A percentile compares a stretch with the other conserved stretches of the same genome.
Conservation (phyloP, 73 alveolate species). For the Stentor coeruleus region DNA sequence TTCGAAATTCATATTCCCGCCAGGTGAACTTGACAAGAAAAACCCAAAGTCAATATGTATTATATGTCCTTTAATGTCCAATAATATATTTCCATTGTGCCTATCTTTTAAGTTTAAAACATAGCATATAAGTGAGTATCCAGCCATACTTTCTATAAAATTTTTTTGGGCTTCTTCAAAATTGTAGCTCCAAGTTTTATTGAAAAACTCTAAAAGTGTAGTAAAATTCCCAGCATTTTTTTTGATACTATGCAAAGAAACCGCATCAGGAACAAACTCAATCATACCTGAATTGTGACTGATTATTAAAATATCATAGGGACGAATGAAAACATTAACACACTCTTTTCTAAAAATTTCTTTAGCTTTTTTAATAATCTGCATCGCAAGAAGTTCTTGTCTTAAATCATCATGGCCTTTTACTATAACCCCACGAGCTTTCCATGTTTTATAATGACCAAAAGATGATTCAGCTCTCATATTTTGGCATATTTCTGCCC, state of each 20-base stretch:
- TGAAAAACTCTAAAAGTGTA: background rate
- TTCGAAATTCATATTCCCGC: slow-evolving; percentile 91
- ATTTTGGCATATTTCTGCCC: slow-evolving; percentile 41
- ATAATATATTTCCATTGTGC: slow-evolving; percentile 95
- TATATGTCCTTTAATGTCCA: slow-evolving; percentile 94
- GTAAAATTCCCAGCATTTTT: slow-evolving; percentile 31
- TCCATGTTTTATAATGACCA: slow-evolving; percentile 65
- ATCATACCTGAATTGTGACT: slow-evolving; percentile 82
- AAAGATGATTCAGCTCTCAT: slow-evolving; percentile 56
- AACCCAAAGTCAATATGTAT: slow-evolving; percentile 99
- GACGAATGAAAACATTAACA: slow-evolving; percentile 72
- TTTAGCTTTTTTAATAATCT: slow-evolving; percentile 76
- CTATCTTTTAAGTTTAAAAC: slow-evolving; percentile 92
- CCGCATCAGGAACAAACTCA: slow-evolving; percentile 91
- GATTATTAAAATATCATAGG: slow-evolving; percentile 91
- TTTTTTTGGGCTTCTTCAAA: slow-evolving; percentile 91
- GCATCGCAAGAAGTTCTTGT: slow-evolving; percentile 94
- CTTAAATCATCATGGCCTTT: slow-evolving; percentile 97
- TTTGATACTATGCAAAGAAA: slow-evolving; percentile 89
- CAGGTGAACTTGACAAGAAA: slow-evolving; percentile 50
- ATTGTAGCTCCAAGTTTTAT: background rate
- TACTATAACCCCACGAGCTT: slow-evolving; percentile 76
- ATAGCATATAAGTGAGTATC: slow-evolving; percentile 92
- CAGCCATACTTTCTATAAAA: slow-evolving; percentile 94
- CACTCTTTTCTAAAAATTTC: slow-evolving; percentile 74